Evolutionary conservation across 495 filamentous ascomycete genomes (phyloP), one percentile per base, ranked within the genome.

Genomic region (Aspergillus coremiiformis): DNA sequence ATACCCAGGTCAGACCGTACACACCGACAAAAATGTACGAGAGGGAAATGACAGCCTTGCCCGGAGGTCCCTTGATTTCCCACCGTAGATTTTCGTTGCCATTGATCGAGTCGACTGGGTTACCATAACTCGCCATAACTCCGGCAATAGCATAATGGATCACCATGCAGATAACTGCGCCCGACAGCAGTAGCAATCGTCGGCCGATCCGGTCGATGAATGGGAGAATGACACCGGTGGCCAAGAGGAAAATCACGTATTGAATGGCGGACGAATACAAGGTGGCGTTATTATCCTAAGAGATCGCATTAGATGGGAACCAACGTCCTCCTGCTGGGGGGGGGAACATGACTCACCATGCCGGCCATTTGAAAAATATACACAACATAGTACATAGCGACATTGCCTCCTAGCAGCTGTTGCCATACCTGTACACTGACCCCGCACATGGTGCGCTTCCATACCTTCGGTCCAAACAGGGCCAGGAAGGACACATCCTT

Each of bases 131-230:
- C 1, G 70, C 70, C 68, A 73, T 71, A 0, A 66, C 55, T 19
- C 59, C 69, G 19, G 85, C 80, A 47, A 86, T 84, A 56, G 86
- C 78, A 65, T 79, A 87, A 53, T 85, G 75, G n/a, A 71, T 62
- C 1, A 73, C 76, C 86, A 90, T 90, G 51, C 79, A 75, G 10
- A 58, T 72, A 21, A 90, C 57, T 3, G 84, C 81, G 27, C 89
- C 87, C 5, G 70, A 77, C 14, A 91, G 76, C 5, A 94, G 80
- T 1, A 91, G 68, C 1, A 78, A 72, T 49, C 86, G 76, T 26
- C 86, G 83, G n/a, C 86, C 86, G n/a, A 80, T 82, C 29, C 76
- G 78, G 55, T 91, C 86, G 62, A 90, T 86, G 64, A 81, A 83
- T 51, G 85, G 80, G 63, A 84, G 85, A 59, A 83, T 83, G 47